These are phyloP conservation scores for Teunomyces panamensis DNA, from an alignment of 805 yeast genomes.

Conservation along the genomic window DNA sequence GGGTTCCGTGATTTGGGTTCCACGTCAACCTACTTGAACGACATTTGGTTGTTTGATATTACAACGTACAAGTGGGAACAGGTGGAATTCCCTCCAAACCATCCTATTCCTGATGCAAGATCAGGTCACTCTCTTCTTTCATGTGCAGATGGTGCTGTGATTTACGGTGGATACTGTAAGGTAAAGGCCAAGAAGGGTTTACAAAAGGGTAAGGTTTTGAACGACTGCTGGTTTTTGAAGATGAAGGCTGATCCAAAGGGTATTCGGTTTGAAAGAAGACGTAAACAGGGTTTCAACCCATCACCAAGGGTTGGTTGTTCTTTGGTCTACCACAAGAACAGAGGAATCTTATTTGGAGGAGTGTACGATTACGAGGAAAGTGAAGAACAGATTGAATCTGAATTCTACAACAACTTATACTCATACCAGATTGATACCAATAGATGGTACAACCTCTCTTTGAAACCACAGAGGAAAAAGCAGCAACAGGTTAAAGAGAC, in stretches of 20 bases:
- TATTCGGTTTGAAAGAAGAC: slow-evolving; percentile 84
- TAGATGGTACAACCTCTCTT: slow-evolving; percentile 76
- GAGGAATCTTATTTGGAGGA: slow-evolving; percentile 94
- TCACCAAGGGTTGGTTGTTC: slow-evolving; percentile 94
- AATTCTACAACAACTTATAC: slow-evolving; percentile 74
- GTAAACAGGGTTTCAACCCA: slow-evolving; percentile 87
- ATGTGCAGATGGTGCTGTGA: slow-evolving; percentile 71
- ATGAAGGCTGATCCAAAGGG: slow-evolving; percentile 81
- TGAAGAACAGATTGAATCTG: slow-evolving; percentile 84
- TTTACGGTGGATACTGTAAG: slow-evolving; percentile 94
- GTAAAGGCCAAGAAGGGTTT: slow-evolving; percentile 85
- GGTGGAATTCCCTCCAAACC: slow-evolving; percentile 79
- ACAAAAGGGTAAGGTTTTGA: slow-evolving; percentile 85
- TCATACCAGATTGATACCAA: slow-evolving; percentile 84
- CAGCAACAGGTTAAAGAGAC: slow-evolving; percentile 34
- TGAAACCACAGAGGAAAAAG: slow-evolving; percentile 61
- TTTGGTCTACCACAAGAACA: slow-evolving; percentile 81
- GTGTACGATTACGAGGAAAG: slow-evolving; percentile 94
- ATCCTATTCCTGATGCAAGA: slow-evolving; percentile 82
- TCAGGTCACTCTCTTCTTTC: slow-evolving; percentile 91
- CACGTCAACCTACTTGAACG: slow-evolving; percentile 78
- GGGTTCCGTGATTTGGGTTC: slow-evolving; percentile 90
- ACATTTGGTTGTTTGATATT: slow-evolving; percentile 90
- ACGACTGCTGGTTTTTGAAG: slow-evolving; percentile 82
- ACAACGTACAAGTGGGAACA: slow-evolving; percentile 89